Evolutionary conservation across 2,329 filamentous ascomycete species (phyloP).

Genomic region (Hypoxylon sp.): DNA sequence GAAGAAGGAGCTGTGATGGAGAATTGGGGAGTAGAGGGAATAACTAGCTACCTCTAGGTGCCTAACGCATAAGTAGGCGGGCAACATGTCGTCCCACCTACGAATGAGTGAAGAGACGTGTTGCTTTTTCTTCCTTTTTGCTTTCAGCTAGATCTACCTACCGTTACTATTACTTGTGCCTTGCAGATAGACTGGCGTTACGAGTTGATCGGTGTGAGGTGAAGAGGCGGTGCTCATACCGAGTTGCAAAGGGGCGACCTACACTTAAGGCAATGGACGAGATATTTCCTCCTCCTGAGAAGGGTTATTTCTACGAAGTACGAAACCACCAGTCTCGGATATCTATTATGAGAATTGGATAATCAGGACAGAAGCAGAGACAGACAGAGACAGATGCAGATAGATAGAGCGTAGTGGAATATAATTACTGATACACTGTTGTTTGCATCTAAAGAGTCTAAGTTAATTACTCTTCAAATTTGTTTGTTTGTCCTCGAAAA

Average conservation of each 20-base stretch:
- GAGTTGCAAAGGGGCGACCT: background rate
- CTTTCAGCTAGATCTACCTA: background rate
- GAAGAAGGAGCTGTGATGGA: conserved; percentile 21
- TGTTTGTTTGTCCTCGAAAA: too few species aligned
- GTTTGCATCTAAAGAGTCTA: background rate
- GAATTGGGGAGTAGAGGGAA: background rate
- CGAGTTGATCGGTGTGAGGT: background rate
- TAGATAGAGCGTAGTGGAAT: background rate
- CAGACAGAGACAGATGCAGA: too few species aligned
- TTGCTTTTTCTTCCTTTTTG: too few species aligned
- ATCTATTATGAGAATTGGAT: background rate
- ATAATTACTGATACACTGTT: background rate
- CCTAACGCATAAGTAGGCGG: background rate
- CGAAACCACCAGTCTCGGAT: background rate
- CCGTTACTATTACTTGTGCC: background rate
- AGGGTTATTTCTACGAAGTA: too few species aligned
- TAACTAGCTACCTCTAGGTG: background rate
- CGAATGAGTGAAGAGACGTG: background rate
- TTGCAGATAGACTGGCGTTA: background rate
- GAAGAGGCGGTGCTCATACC: background rate
- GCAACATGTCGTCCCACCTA: background rate
- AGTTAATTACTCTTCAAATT: too few species aligned
- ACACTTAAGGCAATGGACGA: background rate
- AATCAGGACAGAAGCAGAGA: background rate
- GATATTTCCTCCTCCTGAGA: background rate